phyloP scores from a whole-genome alignment of 176 grass and related monocot species.

The Oryza brachyantha region DNA sequence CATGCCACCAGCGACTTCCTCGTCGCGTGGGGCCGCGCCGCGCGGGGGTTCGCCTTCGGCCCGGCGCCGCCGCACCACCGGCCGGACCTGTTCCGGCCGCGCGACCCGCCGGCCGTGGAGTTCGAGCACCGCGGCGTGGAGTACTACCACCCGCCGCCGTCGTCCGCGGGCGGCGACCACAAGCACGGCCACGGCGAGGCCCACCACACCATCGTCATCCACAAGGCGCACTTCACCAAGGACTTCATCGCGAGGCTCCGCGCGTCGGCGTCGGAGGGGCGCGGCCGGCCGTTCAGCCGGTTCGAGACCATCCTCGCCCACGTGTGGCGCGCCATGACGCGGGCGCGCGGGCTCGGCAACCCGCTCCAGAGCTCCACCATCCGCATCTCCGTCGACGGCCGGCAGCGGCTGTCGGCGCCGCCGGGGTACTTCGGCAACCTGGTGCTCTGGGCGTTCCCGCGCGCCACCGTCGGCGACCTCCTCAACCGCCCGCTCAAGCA shows the following conservation, averaged over 20 bases:
- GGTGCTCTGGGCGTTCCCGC: conserved; percentile 68
- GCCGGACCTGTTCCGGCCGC: conserved; percentile 16
- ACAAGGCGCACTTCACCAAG: conserved; percentile 63
- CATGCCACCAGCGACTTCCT: conserved; percentile 59
- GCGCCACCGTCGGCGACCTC: conserved; percentile 38
- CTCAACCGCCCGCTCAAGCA: conserved; percentile 34
- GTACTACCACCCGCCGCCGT: conserved; percentile 5
- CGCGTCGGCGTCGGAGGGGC: conserved; percentile 26
- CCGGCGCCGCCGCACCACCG: conserved; percentile 22
- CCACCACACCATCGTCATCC: conserved; percentile 34
- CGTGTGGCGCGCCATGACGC: conserved; percentile 56
- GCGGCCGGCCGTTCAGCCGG: conserved; percentile 45
- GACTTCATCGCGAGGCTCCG: conserved; percentile 58
- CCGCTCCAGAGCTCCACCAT: conserved; percentile 21
- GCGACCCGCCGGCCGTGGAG: conserved; percentile 24
- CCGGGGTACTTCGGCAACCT: conserved; percentile 61
- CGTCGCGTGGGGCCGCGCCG: conserved; percentile 51
- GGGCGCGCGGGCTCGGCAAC: conserved; percentile 28
- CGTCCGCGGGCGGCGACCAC: no score
- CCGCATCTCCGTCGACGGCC: conserved; percentile 62
- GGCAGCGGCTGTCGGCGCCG: conserved; percentile 37
- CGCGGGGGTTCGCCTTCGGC: conserved; percentile 16
- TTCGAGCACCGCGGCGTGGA: conserved; percentile 51
- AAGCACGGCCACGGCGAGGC: neutral
- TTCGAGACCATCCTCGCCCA: conserved; percentile 64